Evolutionary conservation across 2,329 filamentous ascomycete genomes (phyloP), one percentile per base, ranked within the genome.

Genomic region (Tolypocladium guangdongense): DNA sequence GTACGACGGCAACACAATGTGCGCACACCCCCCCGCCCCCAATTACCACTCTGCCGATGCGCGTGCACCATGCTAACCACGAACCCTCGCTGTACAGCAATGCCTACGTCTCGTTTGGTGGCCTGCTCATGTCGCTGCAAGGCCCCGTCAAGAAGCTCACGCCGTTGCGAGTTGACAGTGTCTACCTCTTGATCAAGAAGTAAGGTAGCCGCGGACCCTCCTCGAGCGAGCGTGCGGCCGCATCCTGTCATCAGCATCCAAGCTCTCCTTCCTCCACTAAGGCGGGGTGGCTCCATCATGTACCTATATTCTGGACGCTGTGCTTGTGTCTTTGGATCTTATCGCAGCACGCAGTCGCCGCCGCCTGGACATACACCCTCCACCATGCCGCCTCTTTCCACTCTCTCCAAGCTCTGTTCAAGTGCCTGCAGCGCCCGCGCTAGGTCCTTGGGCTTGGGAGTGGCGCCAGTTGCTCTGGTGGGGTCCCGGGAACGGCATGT

Each of bases 61-160:
- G 4, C 18, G 11, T 32, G 11, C 12, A 39, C 32, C 18, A 27
- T 36, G 30, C 37, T 48, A 22, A 37, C 43, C 14, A 30, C 1
- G 32, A 33, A 7, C 22, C 3, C 32, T 24, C 24, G 43, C 12
- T 20, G 22, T 52, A 20, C 61, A 97, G 92, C 68, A 95, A 96
- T 69, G 89, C 90, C 32, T 99, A 92, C 71, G 80, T 95, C 62
- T 96, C 90, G 1, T 99, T 96, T 64, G 93, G 93, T 49, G 93
- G 93, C 8, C 75, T 99, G 59, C 73, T 99, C 63, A 85, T 97
- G 73, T 90, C 87, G 63, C 79, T 99, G 53, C 88, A 96, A 64
- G 93, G 95, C 7, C 93, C 93, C 2, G 93, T 95, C 71, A 95
- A 93, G 78, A 96, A 96, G 76, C 82, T 99, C 58, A 95, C 88